A percentile compares a stretch with the other conserved stretches of the same genome.
These are phyloP conservation scores for Euclidium syriacum DNA, from an alignment of 345 rosid species.

Conservation along the genomic window DNA sequence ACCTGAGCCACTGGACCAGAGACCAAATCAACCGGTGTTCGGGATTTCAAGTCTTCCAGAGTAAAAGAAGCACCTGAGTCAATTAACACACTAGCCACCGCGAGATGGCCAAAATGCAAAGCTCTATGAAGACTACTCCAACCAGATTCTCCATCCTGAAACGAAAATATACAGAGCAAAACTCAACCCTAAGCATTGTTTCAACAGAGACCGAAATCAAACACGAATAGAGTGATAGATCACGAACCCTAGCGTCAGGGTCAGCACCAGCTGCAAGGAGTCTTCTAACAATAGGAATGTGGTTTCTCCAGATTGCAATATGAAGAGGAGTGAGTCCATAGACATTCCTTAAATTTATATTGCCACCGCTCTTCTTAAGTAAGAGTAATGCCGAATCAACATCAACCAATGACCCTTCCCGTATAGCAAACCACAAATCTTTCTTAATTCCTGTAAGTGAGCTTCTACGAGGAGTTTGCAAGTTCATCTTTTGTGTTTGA, in stretches of 20 bases:
- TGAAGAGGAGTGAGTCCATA: slow-evolving; percentile 90
- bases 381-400: slow-evolving; percentile 60
- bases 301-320: slow-evolving; percentile 91
- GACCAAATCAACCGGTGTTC: slow-evolving; percentile 81
- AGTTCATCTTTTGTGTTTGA: slow-evolving; percentile 54
- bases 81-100: slow-evolving; percentile 82
- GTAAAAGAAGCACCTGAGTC: slow-evolving; percentile 69
- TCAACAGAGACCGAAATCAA: not conserved
- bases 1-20: slow-evolving; percentile 86
- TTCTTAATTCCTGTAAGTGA: slow-evolving; percentile 39
- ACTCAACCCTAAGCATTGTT: not conserved
- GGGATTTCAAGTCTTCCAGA: slow-evolving; percentile 65
- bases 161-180: not conserved
- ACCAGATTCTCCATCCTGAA: slow-evolving; percentile 99
- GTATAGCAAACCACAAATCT: slow-evolving; percentile 75
- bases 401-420: slow-evolving; percentile 79
- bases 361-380: slow-evolving; percentile 82
- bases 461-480: slow-evolving; percentile 47
- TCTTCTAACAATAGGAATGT: slow-evolving; percentile 81
- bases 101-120: slow-evolving; percentile 96
- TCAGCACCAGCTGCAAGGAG: slow-evolving; percentile 93
- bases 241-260: slow-evolving; percentile 93
- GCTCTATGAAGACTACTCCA: slow-evolving; percentile 99
- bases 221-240: slow-evolving; percentile 12
- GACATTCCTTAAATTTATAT: slow-evolving; percentile 60